These are phyloP conservation scores for Pyrus communis DNA, from an alignment of 306 rosid species.

Conservation along the genomic window DNA sequence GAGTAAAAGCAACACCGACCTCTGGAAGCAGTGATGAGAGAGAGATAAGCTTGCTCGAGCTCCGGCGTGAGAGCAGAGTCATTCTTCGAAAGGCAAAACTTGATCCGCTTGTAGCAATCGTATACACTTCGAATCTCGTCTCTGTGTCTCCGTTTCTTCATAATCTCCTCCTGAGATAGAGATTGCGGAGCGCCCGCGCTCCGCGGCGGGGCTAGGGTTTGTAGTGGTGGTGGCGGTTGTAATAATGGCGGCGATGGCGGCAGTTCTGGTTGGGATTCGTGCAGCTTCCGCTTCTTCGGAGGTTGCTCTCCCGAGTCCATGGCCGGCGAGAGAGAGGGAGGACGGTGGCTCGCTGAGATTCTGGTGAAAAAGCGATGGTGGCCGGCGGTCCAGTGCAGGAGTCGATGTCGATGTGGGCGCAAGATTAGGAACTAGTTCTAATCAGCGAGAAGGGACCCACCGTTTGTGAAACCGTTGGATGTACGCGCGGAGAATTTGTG, in stretches of 20 bases:
- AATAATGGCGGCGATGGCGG: constrained; percentile 13
- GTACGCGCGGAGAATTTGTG: too few relatives aligned
- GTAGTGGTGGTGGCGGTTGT: constrained; percentile 11
- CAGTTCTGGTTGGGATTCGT: constrained; percentile 25
- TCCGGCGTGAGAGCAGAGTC: constrained; percentile 31
- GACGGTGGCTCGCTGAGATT: not conserved
- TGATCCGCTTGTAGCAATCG: constrained; percentile 47
- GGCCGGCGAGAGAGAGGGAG: constrained; percentile 15
- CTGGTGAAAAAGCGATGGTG: not conserved
- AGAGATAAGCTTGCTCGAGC: constrained; percentile 47
- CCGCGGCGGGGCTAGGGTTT: constrained; percentile 23
- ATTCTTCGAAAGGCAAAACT: constrained; percentile 33
- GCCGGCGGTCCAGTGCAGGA: not conserved
- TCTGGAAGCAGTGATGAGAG: constrained; percentile 50
- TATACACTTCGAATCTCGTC: constrained; percentile 53
- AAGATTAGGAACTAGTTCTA: not conserved
- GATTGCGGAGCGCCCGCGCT: constrained; percentile 28
- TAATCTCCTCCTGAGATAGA: constrained; percentile 43
- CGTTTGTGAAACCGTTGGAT: not conserved
- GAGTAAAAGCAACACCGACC: constrained; percentile 26
- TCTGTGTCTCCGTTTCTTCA: constrained; percentile 33
- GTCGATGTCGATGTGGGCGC: not conserved
- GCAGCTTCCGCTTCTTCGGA: constrained; percentile 54
- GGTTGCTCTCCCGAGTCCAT: constrained; percentile 68
- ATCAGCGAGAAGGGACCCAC: not conserved